Conservation (phyloP, 2,329 filamentous ascomycete species). For the Stagonosporopsis cucurbitacearum region DNA sequence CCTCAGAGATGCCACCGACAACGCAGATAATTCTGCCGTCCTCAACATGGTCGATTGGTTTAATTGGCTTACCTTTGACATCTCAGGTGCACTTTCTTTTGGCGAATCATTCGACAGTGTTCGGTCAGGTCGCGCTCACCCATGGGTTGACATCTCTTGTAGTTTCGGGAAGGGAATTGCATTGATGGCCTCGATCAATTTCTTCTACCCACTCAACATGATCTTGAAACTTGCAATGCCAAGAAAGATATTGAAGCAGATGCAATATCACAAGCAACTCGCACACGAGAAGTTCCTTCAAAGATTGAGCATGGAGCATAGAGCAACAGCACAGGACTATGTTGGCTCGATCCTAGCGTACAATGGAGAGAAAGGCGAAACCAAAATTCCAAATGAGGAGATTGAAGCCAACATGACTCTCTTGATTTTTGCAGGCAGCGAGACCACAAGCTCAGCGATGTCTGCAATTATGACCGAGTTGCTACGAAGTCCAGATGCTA, state of each 20-base stretch:
- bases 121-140: conserved; percentile 43
- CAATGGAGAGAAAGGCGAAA: conserved; percentile 30
- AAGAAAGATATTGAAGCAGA: conserved; percentile 39
- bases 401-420: conserved; percentile 41
- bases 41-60: conserved; percentile 5
- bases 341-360: conserved; percentile 33
- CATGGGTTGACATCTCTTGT: conserved; percentile 26
- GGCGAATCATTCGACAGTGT: conserved; percentile 56
- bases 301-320: conserved; percentile 19
- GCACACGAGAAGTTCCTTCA: conserved; percentile 18
- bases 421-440: conserved; percentile 53
- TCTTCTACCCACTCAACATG: conserved; percentile 42
- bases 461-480: conserved; percentile 44
- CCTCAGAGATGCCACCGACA: conserved; percentile 12
- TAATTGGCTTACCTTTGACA: conserved; percentile 33
- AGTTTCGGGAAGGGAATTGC: conserved; percentile 37
- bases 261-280: conserved; percentile 11
- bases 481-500: conserved; percentile 31
- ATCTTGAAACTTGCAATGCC: conserved; percentile 32
- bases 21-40: background rate
- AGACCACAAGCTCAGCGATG: conserved; percentile 52
- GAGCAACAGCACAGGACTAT: conserved; percentile 29
- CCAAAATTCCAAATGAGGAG: conserved; percentile 34
- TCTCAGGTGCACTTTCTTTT: conserved; percentile 57
- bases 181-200: conserved; percentile 44